Evolutionary conservation across 331 rosid species (phyloP), one percentile per base, ranked within the genome.

Genomic region (Erythrophleum ivorense): DNA sequence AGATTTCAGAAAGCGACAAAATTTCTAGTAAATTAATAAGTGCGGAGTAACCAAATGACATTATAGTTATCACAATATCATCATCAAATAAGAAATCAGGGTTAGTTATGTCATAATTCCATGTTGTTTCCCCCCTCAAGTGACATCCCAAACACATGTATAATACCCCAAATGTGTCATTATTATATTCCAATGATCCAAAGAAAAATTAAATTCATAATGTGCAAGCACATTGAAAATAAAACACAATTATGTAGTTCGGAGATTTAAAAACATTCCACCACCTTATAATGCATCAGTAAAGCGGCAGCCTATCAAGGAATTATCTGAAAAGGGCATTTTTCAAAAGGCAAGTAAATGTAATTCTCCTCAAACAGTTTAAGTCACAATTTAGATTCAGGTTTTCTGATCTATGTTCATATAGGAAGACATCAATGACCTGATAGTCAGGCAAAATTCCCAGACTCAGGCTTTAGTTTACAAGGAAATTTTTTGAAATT

Each of bases 81-180:
- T 29, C 53, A 16, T 10, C 16, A 78, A 65, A 55, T 36, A 83
- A 34, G 55, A 71, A 72, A 70, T 31, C 12, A 45, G 9, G 69
- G 49, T 72, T 57, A 81, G 74, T 59, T 76, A 71, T 48, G 68
- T 12, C 81, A 66, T 75, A 64, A 75, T 65, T 76, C 52, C 21
- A 70, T 64, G 31, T 55, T 57, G 46, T 60, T 76, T 46, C 40
- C 34, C 64, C 77, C 34, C 59, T 58, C 50, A 48, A 15, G 72
- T 14, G 60, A 66, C 46, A 58, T 46, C 62, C 3, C 66, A 63
- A 29, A 50, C 75, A 75, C 75, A 36, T 24, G 18, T 71, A 33
- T 43, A 70, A 18, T 31, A 45, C 80, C 80, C 59, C 62, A 73
- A 63, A 58, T 50, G 29, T 53, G 40, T 54, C 43, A 40, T 50